Evolutionary conservation across 331 rosid genomes (phyloP), one percentile per base, ranked within the genome.

Genomic region (Malus hybrid): DNA sequence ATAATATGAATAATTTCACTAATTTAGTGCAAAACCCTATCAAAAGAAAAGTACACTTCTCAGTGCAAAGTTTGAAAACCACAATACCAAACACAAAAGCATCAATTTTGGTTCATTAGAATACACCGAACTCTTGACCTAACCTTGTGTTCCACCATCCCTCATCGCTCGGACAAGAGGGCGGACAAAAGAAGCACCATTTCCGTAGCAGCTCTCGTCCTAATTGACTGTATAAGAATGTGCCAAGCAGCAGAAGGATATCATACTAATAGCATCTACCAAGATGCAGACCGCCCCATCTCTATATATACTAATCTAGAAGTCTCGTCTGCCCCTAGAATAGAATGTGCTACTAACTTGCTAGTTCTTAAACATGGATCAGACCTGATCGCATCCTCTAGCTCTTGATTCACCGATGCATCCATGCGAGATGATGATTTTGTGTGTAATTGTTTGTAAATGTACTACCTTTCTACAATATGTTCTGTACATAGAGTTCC

Each of bases 401-500:
- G 74, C 74, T 10, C 32, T 39, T 70, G 63, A 24, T 50, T 52
- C 42, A 52, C 29, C 28, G 16, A 70, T 6, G 59, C 9, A 15
- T 52, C 31, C 46, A 54, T n/a, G 44, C 6, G 29, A 11, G n/a
- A 31, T 5, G 74, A 19, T 19, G 54, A 70, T 15, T 15, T 29
- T 5, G 16, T 54, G 16, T 54, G 48, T 14, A n/a, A 28, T 28
- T 28, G 29, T 19, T 6, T 27, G 33, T 67, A 10, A 60, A 31
- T 28, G 65, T 10, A 11, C 59, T 32, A 76, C 34, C 10, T 34
- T 19, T 39, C 29, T 28, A 28, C 2, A 28, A 28, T 28, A 28
- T 28, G 29, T 28, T 60, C 10, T 80, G 32, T 52, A 75, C 42
- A 61, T 65, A 57, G 13, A 61, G n/a, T 22, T 72, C 75, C 78